These are phyloP conservation scores for Naegleria lovaniensis DNA, from an alignment of 208 protist genomes.

Conservation along the genomic window DNA sequence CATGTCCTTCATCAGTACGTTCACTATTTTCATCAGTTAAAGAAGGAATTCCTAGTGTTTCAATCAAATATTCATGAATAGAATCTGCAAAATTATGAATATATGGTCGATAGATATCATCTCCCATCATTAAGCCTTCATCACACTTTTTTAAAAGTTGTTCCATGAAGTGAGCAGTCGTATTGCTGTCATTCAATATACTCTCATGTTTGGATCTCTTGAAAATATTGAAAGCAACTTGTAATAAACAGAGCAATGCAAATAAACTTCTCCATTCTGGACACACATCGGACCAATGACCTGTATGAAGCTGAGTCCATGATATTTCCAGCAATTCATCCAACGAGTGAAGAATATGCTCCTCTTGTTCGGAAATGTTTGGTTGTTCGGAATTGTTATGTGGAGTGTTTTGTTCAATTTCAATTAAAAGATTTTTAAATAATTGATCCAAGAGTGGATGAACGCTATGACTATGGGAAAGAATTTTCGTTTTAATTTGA, in stretches of 20 bases:
- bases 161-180: background rate
- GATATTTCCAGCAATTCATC: slow-evolving; percentile 9
- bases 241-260: background rate
- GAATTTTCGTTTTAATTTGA: background rate
- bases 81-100: background rate
- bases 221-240: background rate
- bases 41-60: background rate
- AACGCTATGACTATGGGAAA: background rate
- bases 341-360: background rate
- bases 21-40: background rate
- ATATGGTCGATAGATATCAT: background rate
- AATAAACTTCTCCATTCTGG: background rate
- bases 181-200: background rate
- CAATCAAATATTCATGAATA: background rate
- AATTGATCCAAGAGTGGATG: background rate
- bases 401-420: background rate
- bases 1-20: too few species aligned
- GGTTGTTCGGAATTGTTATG: too few species aligned
- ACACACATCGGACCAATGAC: slow-evolving; percentile 5
- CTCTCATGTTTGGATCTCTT: background rate
- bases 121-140: slow-evolving; percentile 18
- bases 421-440: background rate
- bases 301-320: slow-evolving; percentile 16
- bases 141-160: background rate
- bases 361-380: background rate